A percentile compares a stretch with the other conserved stretches of the same genome.
Evolutionary conservation across 176 grass and related monocot genomes (phyloP).

Genomic region (Canna indica): DNA sequence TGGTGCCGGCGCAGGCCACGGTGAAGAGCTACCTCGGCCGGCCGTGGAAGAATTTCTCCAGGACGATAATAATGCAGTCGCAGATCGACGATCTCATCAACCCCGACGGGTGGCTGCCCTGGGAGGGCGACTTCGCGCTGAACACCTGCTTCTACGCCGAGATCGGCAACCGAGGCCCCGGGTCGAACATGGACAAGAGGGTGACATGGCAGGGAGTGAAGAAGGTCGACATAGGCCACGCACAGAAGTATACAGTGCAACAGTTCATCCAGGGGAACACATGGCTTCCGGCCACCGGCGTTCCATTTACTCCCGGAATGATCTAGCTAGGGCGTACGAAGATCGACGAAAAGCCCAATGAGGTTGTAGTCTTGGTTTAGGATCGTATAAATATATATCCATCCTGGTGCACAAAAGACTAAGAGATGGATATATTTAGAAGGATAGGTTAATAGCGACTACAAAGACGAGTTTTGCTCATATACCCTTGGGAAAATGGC

Average conservation of each 20-base stretch:
- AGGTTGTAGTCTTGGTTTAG: not conserved
- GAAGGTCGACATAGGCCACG: conserved; percentile 37
- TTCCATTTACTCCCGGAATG: conserved; percentile 50
- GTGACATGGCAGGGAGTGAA: conserved; percentile 58
- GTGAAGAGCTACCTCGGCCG: conserved; percentile 45
- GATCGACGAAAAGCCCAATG: not conserved
- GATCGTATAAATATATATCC: no score
- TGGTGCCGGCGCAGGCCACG: not conserved
- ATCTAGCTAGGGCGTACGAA: conserved; percentile 21
- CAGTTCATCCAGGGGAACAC: conserved; percentile 53
- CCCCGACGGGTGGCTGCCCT: conserved; percentile 51
- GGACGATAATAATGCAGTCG: conserved; percentile 63
- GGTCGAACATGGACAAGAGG: conserved; percentile 32
- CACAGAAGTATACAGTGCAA: conserved; percentile 43
- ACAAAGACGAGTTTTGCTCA: no score
- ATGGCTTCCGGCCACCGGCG: conserved; percentile 49
- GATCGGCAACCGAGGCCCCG: conserved; percentile 47
- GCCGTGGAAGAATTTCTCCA: conserved; percentile 73
- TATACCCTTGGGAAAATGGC: no score
- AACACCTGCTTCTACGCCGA: conserved; percentile 74
- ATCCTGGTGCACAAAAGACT: no score
- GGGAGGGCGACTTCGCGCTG: conserved; percentile 54
- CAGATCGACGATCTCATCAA: conserved; percentile 50
- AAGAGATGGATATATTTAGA: no score
- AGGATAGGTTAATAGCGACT: no score